These are phyloP conservation scores for Eucalyptus microcorys DNA, from an alignment of 345 rosid species.

Conservation along the genomic window DNA sequence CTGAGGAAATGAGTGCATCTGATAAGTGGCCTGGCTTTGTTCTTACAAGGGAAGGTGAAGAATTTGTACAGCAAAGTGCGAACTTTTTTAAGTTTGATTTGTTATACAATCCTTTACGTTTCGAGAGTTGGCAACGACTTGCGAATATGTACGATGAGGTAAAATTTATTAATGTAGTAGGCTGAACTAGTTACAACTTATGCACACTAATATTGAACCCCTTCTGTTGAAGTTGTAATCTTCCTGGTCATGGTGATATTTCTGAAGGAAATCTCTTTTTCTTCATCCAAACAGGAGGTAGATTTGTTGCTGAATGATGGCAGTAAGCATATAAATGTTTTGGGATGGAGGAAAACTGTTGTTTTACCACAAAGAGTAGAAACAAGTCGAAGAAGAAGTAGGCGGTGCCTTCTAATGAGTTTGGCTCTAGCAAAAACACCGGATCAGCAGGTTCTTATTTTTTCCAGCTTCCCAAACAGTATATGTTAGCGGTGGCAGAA, in stretches of 20 bases:
- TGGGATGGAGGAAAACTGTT: conserved; percentile 84
- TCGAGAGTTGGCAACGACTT: conserved; percentile 94
- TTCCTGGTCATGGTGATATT: neutral
- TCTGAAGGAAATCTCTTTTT: neutral
- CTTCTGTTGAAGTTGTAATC: neutral
- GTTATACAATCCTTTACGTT: conserved; percentile 76
- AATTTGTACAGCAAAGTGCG: conserved; percentile 88
- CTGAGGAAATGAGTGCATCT: conserved; percentile 91
- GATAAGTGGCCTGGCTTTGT: conserved; percentile 99
- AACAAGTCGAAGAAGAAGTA: conserved; percentile 89
- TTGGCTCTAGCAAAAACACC: conserved; percentile 84
- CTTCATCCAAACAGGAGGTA: conserved; percentile 63
- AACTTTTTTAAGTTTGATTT: conserved; percentile 85
- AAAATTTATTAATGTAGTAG: conserved; percentile 2
- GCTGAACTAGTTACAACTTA: neutral
- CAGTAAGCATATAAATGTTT: conserved; percentile 91
- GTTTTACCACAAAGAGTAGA: conserved; percentile 78
- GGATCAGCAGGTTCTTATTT: conserved; percentile 58
- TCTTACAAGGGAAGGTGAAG: conserved; percentile 96
- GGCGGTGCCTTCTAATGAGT: conserved; percentile 89
- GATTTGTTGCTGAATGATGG: conserved; percentile 98
- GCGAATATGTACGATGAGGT: conserved; percentile 94
- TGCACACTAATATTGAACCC: neutral
- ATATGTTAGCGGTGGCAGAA: neutral
- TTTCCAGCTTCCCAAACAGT: neutral